These are phyloP conservation scores for Arctium lappa DNA, from an alignment of 129 eudicot genomes.

Conservation along the genomic window DNA sequence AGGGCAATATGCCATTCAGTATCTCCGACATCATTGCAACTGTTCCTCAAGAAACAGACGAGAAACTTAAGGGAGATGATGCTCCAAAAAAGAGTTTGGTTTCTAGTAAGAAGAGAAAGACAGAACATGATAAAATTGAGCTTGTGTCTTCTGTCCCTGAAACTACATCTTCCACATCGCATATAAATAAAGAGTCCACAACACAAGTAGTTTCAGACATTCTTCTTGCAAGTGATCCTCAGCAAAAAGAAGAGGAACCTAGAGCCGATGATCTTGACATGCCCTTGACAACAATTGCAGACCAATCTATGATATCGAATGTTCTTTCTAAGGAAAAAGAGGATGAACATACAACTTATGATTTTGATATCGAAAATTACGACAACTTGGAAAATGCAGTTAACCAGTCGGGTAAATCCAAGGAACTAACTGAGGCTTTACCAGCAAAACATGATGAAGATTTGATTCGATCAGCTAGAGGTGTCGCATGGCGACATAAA, in stretches of 20 bases:
- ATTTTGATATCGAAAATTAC: conserved; percentile 3
- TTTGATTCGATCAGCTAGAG: conserved; percentile 41
- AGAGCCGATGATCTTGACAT: not conserved
- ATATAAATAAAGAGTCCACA: conserved; percentile 14
- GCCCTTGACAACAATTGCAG: not conserved
- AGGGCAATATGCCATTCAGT: conserved; percentile 33
- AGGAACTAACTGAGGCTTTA: conserved; percentile 24
- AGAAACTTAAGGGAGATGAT: conserved; percentile 16
- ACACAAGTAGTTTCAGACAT: not conserved
- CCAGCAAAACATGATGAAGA: conserved; percentile 22
- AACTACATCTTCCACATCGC: not conserved
- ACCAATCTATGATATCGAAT: conserved; percentile 34
- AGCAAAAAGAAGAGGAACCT: conserved; percentile 17
- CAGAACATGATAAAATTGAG: not conserved
- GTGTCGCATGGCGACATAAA: conserved; percentile 69
- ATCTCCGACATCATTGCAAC: conserved; percentile 43
- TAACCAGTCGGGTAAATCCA: conserved; percentile 1
- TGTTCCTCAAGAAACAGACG: conserved; percentile 27
- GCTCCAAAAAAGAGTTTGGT: conserved; percentile 1
- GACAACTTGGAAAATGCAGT: not conserved
- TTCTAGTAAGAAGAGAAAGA: conserved; percentile 13
- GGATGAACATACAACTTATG: conserved; percentile 19
- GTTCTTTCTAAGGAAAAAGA: conserved; percentile 32
- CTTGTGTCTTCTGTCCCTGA: not conserved
- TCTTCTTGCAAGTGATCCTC: conserved; percentile 11